These are phyloP conservation scores for Aspergillus jensenii DNA, from an alignment of 2,329 filamentous ascomycete species.

Conservation along the genomic window DNA sequence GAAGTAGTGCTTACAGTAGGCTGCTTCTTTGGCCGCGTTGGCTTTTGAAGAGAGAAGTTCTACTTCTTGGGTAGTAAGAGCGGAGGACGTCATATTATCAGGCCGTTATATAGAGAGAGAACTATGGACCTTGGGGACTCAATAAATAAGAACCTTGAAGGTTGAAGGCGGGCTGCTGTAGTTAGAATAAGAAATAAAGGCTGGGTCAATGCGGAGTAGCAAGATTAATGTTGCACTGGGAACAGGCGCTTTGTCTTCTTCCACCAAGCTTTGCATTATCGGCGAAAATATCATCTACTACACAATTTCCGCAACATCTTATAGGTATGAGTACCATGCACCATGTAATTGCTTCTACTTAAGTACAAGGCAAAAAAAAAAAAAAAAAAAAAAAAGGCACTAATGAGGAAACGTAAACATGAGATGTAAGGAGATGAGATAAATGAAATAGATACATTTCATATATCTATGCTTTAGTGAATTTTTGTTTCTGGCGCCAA, in stretches of 20 bases:
- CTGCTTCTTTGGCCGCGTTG: constrained; percentile 69
- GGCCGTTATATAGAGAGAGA: neutral
- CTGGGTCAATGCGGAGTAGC: neutral
- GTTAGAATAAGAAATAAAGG: neutral
- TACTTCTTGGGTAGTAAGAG: constrained; percentile 65
- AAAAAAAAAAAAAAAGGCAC: neutral
- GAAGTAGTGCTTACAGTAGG: constrained; percentile 66
- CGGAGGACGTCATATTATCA: constrained; percentile 20
- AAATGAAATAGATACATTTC: neutral
- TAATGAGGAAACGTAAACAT: neutral
- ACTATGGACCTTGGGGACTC: neutral
- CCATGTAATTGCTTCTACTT: neutral
- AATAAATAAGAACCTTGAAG: neutral
- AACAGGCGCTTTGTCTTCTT: neutral
- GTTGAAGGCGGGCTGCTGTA: neutral
- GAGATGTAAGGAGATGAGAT: neutral
- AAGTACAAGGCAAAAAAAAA: neutral
- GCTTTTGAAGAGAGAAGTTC: constrained; percentile 61
- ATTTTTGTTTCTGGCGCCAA: constrained; percentile 10
- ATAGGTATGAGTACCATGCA: neutral
- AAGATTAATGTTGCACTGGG: neutral
- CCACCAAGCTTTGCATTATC: neutral
- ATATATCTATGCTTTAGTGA: neutral
- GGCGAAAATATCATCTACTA: neutral
- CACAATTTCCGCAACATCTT: neutral